These are phyloP conservation scores for Dissophora ornata DNA, from an alignment of 192 early-diverging fungal species.

Conservation along the genomic window DNA sequence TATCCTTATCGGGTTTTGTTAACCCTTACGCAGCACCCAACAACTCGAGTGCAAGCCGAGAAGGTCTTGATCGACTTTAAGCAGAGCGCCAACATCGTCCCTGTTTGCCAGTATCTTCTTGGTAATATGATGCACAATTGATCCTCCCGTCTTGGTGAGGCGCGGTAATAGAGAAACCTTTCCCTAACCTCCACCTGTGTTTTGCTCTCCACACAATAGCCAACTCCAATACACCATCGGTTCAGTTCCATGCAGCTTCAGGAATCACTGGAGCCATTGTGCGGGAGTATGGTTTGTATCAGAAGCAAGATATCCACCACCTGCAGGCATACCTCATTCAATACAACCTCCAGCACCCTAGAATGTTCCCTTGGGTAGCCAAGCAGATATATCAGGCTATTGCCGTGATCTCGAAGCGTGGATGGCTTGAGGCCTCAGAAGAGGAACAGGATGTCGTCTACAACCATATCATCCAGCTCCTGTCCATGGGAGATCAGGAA, in stretches of 20 bases:
- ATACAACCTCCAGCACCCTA: slow-evolving; percentile 64
- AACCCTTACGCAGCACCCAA: slow-evolving; percentile 52
- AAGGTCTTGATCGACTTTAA: slow-evolving; percentile 62
- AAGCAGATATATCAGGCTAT: slow-evolving; percentile 67
- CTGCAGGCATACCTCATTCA: slow-evolving; percentile 69
- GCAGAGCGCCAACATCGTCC: slow-evolving; percentile 65
- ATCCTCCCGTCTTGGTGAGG: too few species aligned
- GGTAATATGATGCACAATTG: too few species aligned
- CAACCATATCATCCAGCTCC: slow-evolving; percentile 58
- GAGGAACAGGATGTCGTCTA: slow-evolving; percentile 67
- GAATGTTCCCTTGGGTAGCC: slow-evolving; percentile 63
- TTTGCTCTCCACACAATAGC: too few species aligned
- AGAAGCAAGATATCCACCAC: slow-evolving; percentile 60
- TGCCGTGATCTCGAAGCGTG: slow-evolving; percentile 73
- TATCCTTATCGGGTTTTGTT: slow-evolving; percentile 8
- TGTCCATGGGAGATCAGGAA: slow-evolving; percentile 59
- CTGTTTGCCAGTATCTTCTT: slow-evolving; percentile 71
- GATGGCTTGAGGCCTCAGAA: slow-evolving; percentile 67
- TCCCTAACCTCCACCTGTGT: too few species aligned
- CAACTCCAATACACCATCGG: slow-evolving; percentile 59
- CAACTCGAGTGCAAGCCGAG: slow-evolving; percentile 64
- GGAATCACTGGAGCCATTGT: slow-evolving; percentile 66
- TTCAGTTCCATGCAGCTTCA: slow-evolving; percentile 72
- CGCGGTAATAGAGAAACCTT: too few species aligned
- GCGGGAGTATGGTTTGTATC: slow-evolving; percentile 68